phyloP scores from a whole-genome alignment of 2,329 filamentous ascomycete species.

The Fusarium poae region DNA sequence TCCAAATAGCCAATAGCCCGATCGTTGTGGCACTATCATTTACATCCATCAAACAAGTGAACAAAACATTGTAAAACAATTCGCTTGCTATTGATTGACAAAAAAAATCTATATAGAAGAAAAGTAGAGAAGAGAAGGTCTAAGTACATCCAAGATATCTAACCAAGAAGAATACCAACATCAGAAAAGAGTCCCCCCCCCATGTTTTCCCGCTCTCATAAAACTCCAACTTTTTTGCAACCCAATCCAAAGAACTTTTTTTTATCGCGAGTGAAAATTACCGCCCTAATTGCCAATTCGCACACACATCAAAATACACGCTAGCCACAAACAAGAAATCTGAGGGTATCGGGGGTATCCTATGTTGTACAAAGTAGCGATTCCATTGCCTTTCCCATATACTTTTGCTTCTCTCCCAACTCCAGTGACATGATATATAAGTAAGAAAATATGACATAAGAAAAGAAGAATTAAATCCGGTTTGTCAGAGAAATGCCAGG shows the following conservation, averaged over 20 bases:
- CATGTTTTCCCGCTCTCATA: constrained; percentile 1
- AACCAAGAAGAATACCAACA: constrained; percentile 7
- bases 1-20: neutral
- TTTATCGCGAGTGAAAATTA: neutral
- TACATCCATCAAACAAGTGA: neutral
- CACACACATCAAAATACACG: constrained; percentile 38
- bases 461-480: constrained; percentile 36
- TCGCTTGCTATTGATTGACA: constrained; percentile 23
- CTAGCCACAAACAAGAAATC: constrained; percentile 24
- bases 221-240: constrained; percentile 17
- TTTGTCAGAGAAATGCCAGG: constrained; percentile 49
- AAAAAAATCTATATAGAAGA: constrained; percentile 18
- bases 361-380: constrained; percentile 38
- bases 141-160: constrained; percentile 6
- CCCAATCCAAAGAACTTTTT: constrained; percentile 15
- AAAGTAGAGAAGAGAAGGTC: constrained; percentile 8
- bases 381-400: constrained; percentile 7
- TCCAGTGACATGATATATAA: neutral
- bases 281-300: constrained; percentile 9
- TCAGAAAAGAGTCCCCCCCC: neutral
- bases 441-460: neutral
- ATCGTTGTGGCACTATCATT: neutral
- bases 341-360: constrained; percentile 33
- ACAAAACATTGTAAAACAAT: neutral
- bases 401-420: constrained; percentile 7